phyloP scores from a whole-genome alignment of 2,329 filamentous ascomycete species.

The Calonectria pauciramosa region DNA sequence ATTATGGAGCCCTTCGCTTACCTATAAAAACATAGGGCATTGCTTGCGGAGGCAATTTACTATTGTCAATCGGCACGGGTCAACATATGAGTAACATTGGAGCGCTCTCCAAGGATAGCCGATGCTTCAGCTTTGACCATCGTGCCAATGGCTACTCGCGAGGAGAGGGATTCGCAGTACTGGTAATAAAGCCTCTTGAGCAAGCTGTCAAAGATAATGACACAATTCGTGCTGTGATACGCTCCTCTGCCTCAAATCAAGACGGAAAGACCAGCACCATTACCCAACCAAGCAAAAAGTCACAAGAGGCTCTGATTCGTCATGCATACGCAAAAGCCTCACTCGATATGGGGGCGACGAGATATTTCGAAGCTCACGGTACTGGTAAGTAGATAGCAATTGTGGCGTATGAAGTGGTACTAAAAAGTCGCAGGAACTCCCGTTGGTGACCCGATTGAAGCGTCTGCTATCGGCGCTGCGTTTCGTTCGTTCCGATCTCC shows the following conservation, averaged over 20 bases:
- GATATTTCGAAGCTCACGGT: conserved; percentile 51
- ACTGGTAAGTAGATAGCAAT: neutral
- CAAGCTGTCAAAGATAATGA: conserved; percentile 59
- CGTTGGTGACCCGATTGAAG: neutral
- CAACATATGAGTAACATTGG: conserved; percentile 57
- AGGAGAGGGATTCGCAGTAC: conserved; percentile 44
- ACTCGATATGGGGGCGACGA: conserved; percentile 38
- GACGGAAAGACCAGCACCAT: conserved; percentile 59
- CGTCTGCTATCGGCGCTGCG: neutral
- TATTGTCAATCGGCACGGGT: conserved; percentile 30
- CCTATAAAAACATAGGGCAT: conserved; percentile 46
- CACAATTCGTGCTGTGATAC: conserved; percentile 54
- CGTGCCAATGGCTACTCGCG: conserved; percentile 49
- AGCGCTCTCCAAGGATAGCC: conserved; percentile 51
- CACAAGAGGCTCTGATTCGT: conserved; percentile 43
- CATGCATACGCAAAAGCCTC: conserved; percentile 46
- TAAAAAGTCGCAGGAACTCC: neutral
- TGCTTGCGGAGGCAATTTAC: conserved; percentile 34
- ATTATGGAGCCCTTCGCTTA: no score
- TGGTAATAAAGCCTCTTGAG: conserved; percentile 65
- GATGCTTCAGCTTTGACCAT: conserved; percentile 49
- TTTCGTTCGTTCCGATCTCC: neutral
- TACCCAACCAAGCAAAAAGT: conserved; percentile 43
- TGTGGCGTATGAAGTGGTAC: neutral
- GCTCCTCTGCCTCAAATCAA: conserved; percentile 42